These are phyloP conservation scores for Solanum gandarillasii DNA, from an alignment of 257 asterid species.

Conservation along the genomic window DNA sequence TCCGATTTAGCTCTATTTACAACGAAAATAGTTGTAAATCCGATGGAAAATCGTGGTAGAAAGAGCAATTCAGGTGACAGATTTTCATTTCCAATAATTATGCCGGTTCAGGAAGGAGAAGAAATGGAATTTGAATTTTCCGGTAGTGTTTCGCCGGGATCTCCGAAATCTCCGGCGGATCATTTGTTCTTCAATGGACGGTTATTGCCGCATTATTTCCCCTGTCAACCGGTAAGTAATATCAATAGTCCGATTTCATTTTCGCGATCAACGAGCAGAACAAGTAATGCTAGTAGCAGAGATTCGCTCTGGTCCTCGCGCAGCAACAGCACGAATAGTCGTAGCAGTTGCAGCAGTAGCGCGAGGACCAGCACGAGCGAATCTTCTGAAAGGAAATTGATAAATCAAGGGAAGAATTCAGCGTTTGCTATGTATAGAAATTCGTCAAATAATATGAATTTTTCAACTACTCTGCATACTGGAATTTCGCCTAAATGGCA, in stretches of 20 bases:
- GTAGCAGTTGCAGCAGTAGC: slow-evolving; percentile 56
- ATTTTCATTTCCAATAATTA: slow-evolving; percentile 37
- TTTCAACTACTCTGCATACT: slow-evolving; percentile 2
- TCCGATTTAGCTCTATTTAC: not conserved
- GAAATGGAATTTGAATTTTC: slow-evolving; percentile 32
- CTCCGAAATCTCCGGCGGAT: slow-evolving; percentile 70
- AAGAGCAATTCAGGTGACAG: slow-evolving; percentile 29
- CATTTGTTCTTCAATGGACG: slow-evolving; percentile 59
- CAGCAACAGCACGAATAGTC: slow-evolving; percentile 58
- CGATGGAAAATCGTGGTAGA: slow-evolving; percentile 31
- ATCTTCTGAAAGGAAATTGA: slow-evolving; percentile 5
- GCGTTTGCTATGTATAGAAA: not conserved
- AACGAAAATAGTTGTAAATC: not conserved
- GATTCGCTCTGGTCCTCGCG: slow-evolving; percentile 59
- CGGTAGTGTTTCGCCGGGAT: slow-evolving; percentile 21
- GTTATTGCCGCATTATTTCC: slow-evolving; percentile 66
- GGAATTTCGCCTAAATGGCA: slow-evolving; percentile 56
- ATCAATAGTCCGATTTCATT: slow-evolving; percentile 1
- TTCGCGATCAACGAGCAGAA: slow-evolving; percentile 55
- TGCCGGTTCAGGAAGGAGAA: slow-evolving; percentile 2
- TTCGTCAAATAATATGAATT: not conserved
- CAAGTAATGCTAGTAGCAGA: slow-evolving; percentile 54
- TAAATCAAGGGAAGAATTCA: not conserved
- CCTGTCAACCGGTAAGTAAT: slow-evolving; percentile 11
- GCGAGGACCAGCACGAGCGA: slow-evolving; percentile 66